Conservation (phyloP, 768 basidiomycete species). For the Pisolithus sp. region DNA sequence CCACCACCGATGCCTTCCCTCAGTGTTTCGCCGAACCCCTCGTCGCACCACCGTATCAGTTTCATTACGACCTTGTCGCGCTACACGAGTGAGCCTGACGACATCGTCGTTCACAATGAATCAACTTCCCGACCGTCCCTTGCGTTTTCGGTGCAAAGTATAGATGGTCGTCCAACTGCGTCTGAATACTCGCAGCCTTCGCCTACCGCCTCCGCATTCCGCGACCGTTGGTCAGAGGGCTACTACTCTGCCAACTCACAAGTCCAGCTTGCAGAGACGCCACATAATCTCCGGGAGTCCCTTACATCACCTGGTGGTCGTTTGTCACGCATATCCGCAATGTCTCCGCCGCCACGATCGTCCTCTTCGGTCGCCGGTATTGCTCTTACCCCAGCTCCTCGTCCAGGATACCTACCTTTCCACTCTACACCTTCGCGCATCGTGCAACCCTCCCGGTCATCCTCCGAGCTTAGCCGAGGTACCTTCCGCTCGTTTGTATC, state of each 20-base stretch:
- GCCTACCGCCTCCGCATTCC: slow-evolving; percentile 77
- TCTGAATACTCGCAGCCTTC: slow-evolving; percentile 68
- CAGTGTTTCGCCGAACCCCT: slow-evolving; percentile 24
- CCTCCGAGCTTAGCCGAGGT: slow-evolving; percentile 19
- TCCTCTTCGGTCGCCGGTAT: slow-evolving; percentile 55
- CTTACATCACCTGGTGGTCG: slow-evolving; percentile 12
- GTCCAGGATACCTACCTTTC: slow-evolving; percentile 14
- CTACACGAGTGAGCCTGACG: slow-evolving; percentile 37
- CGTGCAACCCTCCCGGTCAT: slow-evolving; percentile 14
- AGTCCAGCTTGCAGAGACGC: slow-evolving; percentile 6
- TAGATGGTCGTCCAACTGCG: slow-evolving; percentile 42
- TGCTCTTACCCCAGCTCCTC: slow-evolving; percentile 52
- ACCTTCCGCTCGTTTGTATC: slow-evolving; percentile 28
- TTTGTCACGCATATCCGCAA: slow-evolving; percentile 18
- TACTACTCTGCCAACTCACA: slow-evolving; percentile 27
- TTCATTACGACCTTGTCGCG: slow-evolving; percentile 18
- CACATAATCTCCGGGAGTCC: slow-evolving; percentile 16
- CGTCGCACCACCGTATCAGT: slow-evolving; percentile 22
- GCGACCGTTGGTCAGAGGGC: slow-evolving; percentile 40
- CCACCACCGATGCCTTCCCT: slow-evolving; percentile 42
- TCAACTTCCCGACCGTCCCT: slow-evolving; percentile 39
- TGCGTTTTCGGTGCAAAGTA: slow-evolving; percentile 41
- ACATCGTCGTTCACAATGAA: slow-evolving; percentile 22
- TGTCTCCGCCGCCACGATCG: slow-evolving; percentile 55
- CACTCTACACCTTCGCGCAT: slow-evolving; percentile 13